Conservation (phyloP, 2,329 filamentous ascomycete genomes). For the Apiospora phragmitis region DNA sequence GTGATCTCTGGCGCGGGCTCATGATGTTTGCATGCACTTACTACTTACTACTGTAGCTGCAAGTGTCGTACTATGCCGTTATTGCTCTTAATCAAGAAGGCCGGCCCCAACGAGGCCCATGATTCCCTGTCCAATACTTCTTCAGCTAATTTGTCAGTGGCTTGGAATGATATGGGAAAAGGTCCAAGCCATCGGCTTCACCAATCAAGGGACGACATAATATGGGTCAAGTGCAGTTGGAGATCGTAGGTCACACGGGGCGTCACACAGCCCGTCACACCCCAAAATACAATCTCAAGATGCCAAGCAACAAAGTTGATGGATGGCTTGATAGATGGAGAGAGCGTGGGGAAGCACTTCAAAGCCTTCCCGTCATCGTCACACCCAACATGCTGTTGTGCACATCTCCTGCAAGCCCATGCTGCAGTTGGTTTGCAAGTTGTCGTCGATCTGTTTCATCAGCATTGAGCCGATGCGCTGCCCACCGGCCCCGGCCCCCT, state of each 20-base stretch:
- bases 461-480: background rate
- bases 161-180: background rate
- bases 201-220: background rate
- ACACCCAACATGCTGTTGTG: background rate
- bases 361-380: background rate
- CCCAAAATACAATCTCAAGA: background rate
- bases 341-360: conserved; percentile 1
- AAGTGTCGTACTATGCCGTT: background rate
- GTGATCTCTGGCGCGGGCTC: background rate
- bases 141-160: conserved; percentile 3
- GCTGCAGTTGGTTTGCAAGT: conserved; percentile 7
- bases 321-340: background rate
- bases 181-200: background rate
- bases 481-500: background rate
- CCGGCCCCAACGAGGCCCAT: background rate
- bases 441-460: conserved; percentile 11
- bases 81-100: background rate
- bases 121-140: background rate
- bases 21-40: background rate
- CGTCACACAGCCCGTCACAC: background rate
- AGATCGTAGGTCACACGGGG: background rate
- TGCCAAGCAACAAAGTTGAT: background rate
- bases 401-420: background rate
- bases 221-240: background rate
- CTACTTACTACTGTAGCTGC: background rate